Percentiles rank a stretch among this genome's conserved stretches.
These are phyloP conservation scores for Nitzschia inconspicua DNA, from an alignment of 108 stramenopile species.

Conservation along the genomic window DNA sequence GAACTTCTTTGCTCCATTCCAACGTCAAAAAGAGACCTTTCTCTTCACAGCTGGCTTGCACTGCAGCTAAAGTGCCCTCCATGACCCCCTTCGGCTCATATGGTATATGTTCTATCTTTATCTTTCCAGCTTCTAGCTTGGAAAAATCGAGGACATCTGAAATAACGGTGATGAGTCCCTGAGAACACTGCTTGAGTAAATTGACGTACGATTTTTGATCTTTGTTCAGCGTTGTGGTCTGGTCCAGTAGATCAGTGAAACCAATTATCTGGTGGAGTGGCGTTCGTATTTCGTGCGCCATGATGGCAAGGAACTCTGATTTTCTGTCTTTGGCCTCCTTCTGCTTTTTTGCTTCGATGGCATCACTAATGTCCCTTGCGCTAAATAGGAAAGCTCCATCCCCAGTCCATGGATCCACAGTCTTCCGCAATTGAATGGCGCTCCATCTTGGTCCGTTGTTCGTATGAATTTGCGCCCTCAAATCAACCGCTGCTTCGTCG, in stretches of 20 bases:
- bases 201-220: slow-evolving; percentile 39
- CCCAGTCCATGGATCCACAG: slow-evolving; percentile 16
- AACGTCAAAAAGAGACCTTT: slow-evolving; percentile 22
- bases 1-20: slow-evolving; percentile 6
- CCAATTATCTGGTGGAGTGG: slow-evolving; percentile 67
- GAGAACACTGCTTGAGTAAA: slow-evolving; percentile 26
- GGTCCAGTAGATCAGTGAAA: slow-evolving; percentile 41
- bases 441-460: slow-evolving; percentile 21
- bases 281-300: slow-evolving; percentile 49
- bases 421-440: slow-evolving; percentile 18
- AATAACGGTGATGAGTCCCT: slow-evolving; percentile 40
- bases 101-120: slow-evolving; percentile 43
- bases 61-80: slow-evolving; percentile 32
- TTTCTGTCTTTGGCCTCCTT: no score
- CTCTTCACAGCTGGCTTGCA: slow-evolving; percentile 23
- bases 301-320: slow-evolving; percentile 32
- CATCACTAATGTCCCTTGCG: slow-evolving; percentile 23
- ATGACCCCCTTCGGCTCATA: slow-evolving; percentile 34
- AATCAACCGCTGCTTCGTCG: slow-evolving; percentile 13
- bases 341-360: slow-evolving; percentile 17
- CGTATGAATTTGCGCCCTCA: slow-evolving; percentile 18
- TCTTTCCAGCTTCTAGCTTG: slow-evolving; percentile 53
- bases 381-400: slow-evolving; percentile 15
- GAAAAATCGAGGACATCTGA: slow-evolving; percentile 45
- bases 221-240: slow-evolving; percentile 18